Percentiles rank a stretch among this genome's conserved stretches.
Conservation (phyloP, 2,329 filamentous ascomycete species). For the Cladosporium sp. region DNA sequence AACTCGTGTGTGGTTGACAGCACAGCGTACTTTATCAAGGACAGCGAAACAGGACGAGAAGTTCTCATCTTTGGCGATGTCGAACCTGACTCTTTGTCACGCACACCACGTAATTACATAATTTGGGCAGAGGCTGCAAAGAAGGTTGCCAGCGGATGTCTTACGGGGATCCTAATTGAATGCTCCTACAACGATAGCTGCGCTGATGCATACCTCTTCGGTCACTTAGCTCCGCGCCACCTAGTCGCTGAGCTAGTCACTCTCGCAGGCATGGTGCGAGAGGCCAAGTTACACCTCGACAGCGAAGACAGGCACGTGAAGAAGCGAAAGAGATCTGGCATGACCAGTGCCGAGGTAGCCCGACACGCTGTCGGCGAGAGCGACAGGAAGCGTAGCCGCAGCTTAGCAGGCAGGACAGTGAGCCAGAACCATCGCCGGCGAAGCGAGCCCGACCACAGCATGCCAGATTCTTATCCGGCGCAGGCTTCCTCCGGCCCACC, state of each 20-base stretch:
- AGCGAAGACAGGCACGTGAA: constrained; percentile 41
- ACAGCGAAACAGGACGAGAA: constrained; percentile 58
- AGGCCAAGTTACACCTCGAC: constrained; percentile 35
- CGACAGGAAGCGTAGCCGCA: constrained; percentile 33
- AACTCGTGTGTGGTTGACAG: constrained; percentile 72
- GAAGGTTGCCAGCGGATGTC: constrained; percentile 68
- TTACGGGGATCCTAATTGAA: constrained; percentile 88
- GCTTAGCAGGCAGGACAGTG: constrained; percentile 20
- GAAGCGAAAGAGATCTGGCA: constrained; percentile 62
- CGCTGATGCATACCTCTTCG: constrained; percentile 73
- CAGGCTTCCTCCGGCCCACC: neutral
- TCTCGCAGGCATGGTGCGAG: constrained; percentile 68
- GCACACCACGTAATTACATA: constrained; percentile 72
- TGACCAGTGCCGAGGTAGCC: constrained; percentile 30
- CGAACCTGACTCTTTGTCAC: constrained; percentile 81
- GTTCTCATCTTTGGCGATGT: constrained; percentile 94
- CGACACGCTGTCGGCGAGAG: constrained; percentile 21
- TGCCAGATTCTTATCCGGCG: constrained; percentile 8
- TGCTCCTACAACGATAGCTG: constrained; percentile 87
- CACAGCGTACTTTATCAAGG: constrained; percentile 85
- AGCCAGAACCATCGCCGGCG: constrained; percentile 18
- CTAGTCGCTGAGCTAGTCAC: constrained; percentile 72
- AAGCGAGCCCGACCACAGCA: constrained; percentile 22
- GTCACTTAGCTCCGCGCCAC: constrained; percentile 81
- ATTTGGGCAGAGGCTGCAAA: constrained; percentile 88